A percentile compares a stretch with the other conserved stretches of the same genome.
Conservation (phyloP, 495 filamentous ascomycete species). For the Xylaria cubensis region DNA sequence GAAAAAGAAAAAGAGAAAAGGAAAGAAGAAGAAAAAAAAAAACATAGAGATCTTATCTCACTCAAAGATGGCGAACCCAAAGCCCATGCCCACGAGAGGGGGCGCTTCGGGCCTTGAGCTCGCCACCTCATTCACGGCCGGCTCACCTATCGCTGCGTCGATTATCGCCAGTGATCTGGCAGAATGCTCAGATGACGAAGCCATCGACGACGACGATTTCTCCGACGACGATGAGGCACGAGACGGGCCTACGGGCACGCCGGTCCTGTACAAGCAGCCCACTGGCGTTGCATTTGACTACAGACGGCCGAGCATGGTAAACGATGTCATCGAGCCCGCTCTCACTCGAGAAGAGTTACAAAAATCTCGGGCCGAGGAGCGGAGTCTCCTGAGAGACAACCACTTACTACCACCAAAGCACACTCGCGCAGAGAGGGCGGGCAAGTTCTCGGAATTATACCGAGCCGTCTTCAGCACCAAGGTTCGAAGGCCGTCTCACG, state of each 20-base stretch:
- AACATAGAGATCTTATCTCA: neutral
- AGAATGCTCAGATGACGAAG: slow-evolving; percentile 60
- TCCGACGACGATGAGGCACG: slow-evolving; percentile 60
- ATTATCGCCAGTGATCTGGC: slow-evolving; percentile 75
- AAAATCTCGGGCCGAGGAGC: slow-evolving; percentile 72
- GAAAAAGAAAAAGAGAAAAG: neutral
- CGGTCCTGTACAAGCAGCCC: slow-evolving; percentile 74
- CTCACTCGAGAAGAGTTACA: slow-evolving; percentile 68
- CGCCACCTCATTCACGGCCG: slow-evolving; percentile 56
- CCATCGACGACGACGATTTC: slow-evolving; percentile 39
- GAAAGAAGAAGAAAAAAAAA: neutral
- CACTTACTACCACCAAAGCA: slow-evolving; percentile 72
- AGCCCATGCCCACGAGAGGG: slow-evolving; percentile 31
- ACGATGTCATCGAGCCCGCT: slow-evolving; percentile 54
- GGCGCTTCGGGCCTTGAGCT: slow-evolving; percentile 26
- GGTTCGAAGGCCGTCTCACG: slow-evolving; percentile 35
- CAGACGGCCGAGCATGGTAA: slow-evolving; percentile 51
- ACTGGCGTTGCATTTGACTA: slow-evolving; percentile 68
- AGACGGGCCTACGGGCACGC: slow-evolving; percentile 55
- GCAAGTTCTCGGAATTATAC: slow-evolving; percentile 43
- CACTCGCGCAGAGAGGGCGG: slow-evolving; percentile 32
- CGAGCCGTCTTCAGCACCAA: slow-evolving; percentile 54
- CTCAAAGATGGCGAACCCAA: slow-evolving; percentile 31
- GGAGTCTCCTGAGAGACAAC: slow-evolving; percentile 79
- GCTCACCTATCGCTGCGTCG: slow-evolving; percentile 69